Evolutionary conservation across 148 eudicot genomes (phyloP), one percentile per base, ranked within the genome.

Genomic region (Chenopodium berlandieri): DNA sequence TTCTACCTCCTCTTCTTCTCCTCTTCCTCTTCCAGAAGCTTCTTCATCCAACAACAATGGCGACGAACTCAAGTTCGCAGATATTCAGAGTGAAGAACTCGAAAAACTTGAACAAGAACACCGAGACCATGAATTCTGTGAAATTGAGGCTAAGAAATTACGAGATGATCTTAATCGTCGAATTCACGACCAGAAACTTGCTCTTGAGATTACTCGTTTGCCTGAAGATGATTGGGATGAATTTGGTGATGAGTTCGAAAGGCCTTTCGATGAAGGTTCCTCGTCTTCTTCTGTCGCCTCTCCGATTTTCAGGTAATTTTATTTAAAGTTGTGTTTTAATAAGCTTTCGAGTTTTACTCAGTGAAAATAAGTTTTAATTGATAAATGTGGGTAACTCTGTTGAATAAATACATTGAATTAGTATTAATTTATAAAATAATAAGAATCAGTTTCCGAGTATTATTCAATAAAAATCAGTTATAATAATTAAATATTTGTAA

Each of bases 221-320:
- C 66, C 87, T 16, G 90, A 91, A 4, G 89, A 89, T 25, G 90
- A 89, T 25, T 89, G 96, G 96, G 86, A 83, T 2, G 88, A 83
- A 7, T 68, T 46, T 64, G 94, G 94, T 10, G 90, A 89, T 72
- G 37, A 82, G 6, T 85, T 84, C 52, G 83, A 81, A 84, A 54
- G 85, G 62, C 92, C 91, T 9, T 89, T 78, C 58, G 94, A 89
- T 13, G 94, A 89, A 79, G 93, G 87, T 3, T 87, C 90, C 16
- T 88, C 90, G 1, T 70, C 76, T 0, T 27, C 80, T 4, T 60
- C 80, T 0, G 20, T 34, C 3, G 20, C 32, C 27, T 13, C 19
- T 76, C 22, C 32, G 19, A 77, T 76, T 58, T 82, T 82, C 60
- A 82, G 84, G 84, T 82, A 40, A 5, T 40, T 5, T 5, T 34